These are phyloP conservation scores for Purshia tridentata DNA, from an alignment of 306 rosid species.

Conservation along the genomic window DNA sequence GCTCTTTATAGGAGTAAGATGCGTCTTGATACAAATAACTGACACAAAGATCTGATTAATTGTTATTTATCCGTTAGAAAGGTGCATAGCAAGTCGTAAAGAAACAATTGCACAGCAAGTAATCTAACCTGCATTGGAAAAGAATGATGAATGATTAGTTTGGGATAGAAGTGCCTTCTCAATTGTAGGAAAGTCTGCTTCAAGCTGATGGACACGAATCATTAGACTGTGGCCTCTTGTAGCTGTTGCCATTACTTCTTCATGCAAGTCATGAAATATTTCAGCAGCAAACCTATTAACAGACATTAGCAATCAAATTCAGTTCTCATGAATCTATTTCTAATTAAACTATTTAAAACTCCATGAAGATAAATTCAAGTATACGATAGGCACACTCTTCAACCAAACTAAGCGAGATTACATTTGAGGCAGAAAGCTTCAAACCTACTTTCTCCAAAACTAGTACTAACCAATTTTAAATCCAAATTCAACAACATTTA, in stretches of 20 bases:
- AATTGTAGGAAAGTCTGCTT: conserved; percentile 86
- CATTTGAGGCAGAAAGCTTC: background rate
- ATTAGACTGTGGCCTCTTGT: conserved; percentile 80
- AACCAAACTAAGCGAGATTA: background rate
- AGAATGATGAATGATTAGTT: conserved; percentile 61
- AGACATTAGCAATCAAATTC: conserved; percentile 7
- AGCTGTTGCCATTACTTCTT: conserved; percentile 88
- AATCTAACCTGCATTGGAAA: conserved; percentile 65
- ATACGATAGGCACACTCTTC: background rate
- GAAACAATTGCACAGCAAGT: conserved; percentile 15
- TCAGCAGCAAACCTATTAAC: conserved; percentile 84
- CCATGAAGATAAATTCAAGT: background rate
- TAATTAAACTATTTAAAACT: background rate
- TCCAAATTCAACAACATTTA: background rate
- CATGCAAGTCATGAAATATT: conserved; percentile 90
- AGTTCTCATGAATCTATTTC: background rate
- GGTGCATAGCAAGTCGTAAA: conserved; percentile 15
- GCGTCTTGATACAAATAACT: background rate
- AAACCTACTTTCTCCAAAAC: background rate
- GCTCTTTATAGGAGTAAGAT: background rate
- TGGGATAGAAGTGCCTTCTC: conserved; percentile 76
- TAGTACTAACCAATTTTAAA: background rate
- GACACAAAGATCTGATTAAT: background rate
- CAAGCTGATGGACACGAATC: conserved; percentile 92
- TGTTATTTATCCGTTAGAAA: background rate